Conservation (phyloP, 805 yeast genomes). For the Diddensiella transvaalensis region DNA sequence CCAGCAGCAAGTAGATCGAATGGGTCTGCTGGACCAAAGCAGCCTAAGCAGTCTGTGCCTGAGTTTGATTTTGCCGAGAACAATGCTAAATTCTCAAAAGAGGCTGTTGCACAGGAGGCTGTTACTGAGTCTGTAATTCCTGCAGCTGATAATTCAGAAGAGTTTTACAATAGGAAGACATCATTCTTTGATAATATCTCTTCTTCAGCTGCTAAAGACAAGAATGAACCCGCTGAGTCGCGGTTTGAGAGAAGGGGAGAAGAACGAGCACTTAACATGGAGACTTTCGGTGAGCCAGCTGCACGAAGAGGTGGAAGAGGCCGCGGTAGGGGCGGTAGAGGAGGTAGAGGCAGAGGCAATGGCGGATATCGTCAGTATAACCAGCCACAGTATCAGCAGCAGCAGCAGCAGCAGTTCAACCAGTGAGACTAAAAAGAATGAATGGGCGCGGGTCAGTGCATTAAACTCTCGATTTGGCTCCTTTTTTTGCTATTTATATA, state of each 20-base stretch:
- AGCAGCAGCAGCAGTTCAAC: conserved; percentile 1
- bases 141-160: conserved; percentile 29
- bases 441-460: no score
- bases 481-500: no score
- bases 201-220: conserved; percentile 46
- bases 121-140: conserved; percentile 20
- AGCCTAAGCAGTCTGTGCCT: conserved; percentile 8
- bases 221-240: conserved; percentile 33
- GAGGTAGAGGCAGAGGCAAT: conserved; percentile 38
- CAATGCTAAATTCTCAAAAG: conserved; percentile 65
- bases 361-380: conserved; percentile 10
- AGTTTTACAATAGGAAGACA: conserved; percentile 65
- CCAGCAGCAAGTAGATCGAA: not conserved
- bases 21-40: conserved; percentile 4
- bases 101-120: conserved; percentile 39
- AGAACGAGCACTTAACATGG: conserved; percentile 69
- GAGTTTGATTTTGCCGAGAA: conserved; percentile 75
- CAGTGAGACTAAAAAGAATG: not conserved
- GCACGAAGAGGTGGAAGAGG: conserved; percentile 48
- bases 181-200: conserved; percentile 89
- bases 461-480: no score
- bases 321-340: conserved; percentile 52
- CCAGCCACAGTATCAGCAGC: not conserved
- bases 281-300: conserved; percentile 77
- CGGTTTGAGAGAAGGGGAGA: conserved; percentile 58